These are phyloP conservation scores for Hemerocallis citrina DNA, from an alignment of 106 monocot species.

Conservation along the genomic window DNA sequence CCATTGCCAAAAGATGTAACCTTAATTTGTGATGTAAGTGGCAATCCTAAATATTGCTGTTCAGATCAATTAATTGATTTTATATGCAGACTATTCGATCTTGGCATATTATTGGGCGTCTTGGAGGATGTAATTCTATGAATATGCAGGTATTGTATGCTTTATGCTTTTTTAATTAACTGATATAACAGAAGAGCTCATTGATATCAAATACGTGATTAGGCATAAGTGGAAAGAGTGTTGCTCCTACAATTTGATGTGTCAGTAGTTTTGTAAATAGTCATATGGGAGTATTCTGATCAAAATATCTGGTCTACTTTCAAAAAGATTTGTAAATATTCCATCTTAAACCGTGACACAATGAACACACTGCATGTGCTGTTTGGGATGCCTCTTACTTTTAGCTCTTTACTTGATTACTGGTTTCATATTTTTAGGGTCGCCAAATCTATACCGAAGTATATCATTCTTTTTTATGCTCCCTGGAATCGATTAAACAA, in stretches of 20 bases:
- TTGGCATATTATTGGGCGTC: slow-evolving; percentile 92
- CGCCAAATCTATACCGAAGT: not conserved
- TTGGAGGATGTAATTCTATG: slow-evolving; percentile 98
- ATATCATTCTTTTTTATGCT: not conserved
- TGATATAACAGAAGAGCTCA: not conserved
- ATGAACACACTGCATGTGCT: not conserved
- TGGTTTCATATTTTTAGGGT: not conserved
- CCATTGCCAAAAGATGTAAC: slow-evolving; percentile 65
- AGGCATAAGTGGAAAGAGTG: not conserved
- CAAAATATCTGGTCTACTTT: not conserved
- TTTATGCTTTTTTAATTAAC: not conserved
- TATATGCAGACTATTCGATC: slow-evolving; percentile 63
- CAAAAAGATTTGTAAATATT: not conserved
- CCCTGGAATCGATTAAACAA: not conserved
- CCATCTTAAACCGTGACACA: not conserved
- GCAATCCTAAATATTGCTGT: not conserved
- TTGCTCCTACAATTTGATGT: not conserved
- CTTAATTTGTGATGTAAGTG: slow-evolving; percentile 82
- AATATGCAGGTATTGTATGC: slow-evolving; percentile 86
- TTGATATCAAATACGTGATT: not conserved
- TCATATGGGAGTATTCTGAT: not conserved
- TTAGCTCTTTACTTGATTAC: not conserved
- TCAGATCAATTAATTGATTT: slow-evolving; percentile 4
- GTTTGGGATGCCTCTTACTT: not conserved
- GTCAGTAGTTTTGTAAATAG: not conserved